Evolutionary conservation across 2,329 filamentous ascomycete species (phyloP), one percentile per base, ranked within the genome.

Genomic region (Claviceps humidiphila): DNA sequence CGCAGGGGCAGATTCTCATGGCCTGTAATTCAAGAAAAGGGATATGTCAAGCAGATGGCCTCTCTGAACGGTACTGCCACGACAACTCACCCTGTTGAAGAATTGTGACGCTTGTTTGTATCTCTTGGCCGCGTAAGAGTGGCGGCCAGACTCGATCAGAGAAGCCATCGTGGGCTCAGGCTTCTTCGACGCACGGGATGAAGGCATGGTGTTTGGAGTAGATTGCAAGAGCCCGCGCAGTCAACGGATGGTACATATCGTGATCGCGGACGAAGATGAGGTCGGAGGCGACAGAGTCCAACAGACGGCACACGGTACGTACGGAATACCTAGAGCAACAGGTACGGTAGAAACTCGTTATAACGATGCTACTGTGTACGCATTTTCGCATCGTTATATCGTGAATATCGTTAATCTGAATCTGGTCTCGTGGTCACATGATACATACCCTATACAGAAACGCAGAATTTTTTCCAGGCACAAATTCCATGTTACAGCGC

Each of bases 1-100:
- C 59, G 55, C 68, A 71, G 1, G 62, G 42, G 30, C 69, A 71
- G 4, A 61, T 53, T 26, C 60, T 66, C 65, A 70, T 70, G 4
- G 63, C 67, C 68, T 70, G 26, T 47, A 26, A 13, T 11, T 16
- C 2, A 37, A 11, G 9, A 9, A 46, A 34, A 40, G 22, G 13
- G 17, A 30, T 51, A 14, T 47, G 22, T 39, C 43, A 26, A 22
- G 41, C 11, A 24, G 9, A 14, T 22, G 11, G 20, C 9, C 5
- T n/a, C 6, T 17, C 17, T 24, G 17, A 20, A 9, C 30, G 50
- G 51, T 34, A 49, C 40, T 24, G 41, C 16, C 20, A 11, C 22
- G 5, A 49, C 38, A 45, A 46, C 60, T 46, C 58, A 68, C 66
- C 49, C 59, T 59, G 14, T 67, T 71, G 54, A 71, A 70, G 37